phyloP scores from a whole-genome alignment of 805 yeast species.

The Naumovozyma baii region DNA sequence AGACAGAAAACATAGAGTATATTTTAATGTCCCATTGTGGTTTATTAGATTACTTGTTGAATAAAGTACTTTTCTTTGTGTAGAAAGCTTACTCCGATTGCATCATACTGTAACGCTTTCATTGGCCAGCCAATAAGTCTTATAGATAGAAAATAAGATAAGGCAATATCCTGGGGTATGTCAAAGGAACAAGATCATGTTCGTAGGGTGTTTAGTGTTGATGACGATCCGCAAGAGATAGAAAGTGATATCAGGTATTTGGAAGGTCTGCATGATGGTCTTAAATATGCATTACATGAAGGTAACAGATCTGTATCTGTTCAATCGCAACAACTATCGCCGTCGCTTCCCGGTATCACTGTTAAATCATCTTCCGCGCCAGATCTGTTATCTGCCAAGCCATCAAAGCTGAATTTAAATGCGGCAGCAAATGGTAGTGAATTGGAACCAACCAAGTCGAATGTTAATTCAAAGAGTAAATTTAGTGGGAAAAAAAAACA shows the following conservation, averaged over 20 bases:
- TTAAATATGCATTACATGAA: conserved; percentile 37
- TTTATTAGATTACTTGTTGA: too few species aligned
- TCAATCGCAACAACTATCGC: background rate
- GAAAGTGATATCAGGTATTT: conserved; percentile 53
- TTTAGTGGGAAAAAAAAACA: background rate
- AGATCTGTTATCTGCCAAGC: background rate
- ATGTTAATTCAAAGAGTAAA: background rate
- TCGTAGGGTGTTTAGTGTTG: conserved; percentile 56
- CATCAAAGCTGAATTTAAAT: background rate
- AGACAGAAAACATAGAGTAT: too few species aligned
- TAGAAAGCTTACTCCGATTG: too few species aligned
- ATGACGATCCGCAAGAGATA: conserved; percentile 69
- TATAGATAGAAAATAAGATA: too few species aligned
- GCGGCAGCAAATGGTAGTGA: background rate
- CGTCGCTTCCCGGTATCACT: background rate
- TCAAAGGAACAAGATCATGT: conserved; percentile 14
- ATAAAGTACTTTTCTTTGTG: too few species aligned
- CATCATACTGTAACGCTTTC: too few species aligned
- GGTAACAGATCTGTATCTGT: conserved; percentile 2
- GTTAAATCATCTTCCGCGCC: conserved; percentile 3
- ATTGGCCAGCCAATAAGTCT: too few species aligned
- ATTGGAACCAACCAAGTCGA: background rate
- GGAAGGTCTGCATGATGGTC: conserved; percentile 68
- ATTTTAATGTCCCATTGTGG: too few species aligned
- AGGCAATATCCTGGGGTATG: background rate